A percentile compares a stretch with the other conserved stretches of the same genome.
phyloP scores from a whole-genome alignment of 2,329 filamentous ascomycete genomes.

The Botrytis aclada region DNA sequence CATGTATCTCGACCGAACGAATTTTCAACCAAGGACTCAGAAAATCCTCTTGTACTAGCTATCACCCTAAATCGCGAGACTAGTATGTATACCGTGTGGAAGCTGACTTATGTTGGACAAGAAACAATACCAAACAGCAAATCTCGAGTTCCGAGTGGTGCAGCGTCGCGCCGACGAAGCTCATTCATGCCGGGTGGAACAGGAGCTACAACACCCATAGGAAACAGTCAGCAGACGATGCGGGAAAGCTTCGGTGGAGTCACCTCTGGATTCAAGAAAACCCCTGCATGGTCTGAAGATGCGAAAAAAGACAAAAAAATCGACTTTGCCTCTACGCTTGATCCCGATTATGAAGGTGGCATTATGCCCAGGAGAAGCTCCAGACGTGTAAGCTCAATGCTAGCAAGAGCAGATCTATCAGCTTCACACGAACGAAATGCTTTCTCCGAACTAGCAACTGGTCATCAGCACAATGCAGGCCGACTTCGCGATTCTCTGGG shows the following conservation, averaged over 20 bases:
- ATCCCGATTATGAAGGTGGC: slow-evolving; percentile 59
- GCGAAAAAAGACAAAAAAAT: slow-evolving; percentile 39
- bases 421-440: slow-evolving; percentile 76
- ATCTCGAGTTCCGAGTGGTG: slow-evolving; percentile 34
- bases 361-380: slow-evolving; percentile 57
- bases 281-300: slow-evolving; percentile 27
- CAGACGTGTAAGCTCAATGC: slow-evolving; percentile 83
- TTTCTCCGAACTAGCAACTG: slow-evolving; percentile 67
- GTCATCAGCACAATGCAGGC: slow-evolving; percentile 42
- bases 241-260: slow-evolving; percentile 71
- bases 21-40: slow-evolving; percentile 40
- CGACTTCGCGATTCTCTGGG: slow-evolving; percentile 66
- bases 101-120: slow-evolving; percentile 70
- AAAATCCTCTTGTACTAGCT: slow-evolving; percentile 63
- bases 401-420: slow-evolving; percentile 82
- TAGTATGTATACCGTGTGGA: slow-evolving; percentile 81
- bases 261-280: slow-evolving; percentile 24
- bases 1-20: slow-evolving; percentile 71
- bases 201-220: slow-evolving; percentile 71
- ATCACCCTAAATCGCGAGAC: slow-evolving; percentile 78
- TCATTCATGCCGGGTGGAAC: slow-evolving; percentile 68
- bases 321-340: slow-evolving; percentile 68
- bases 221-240: slow-evolving; percentile 55
- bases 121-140: slow-evolving; percentile 49
- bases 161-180: slow-evolving; percentile 51